Evolutionary conservation across 768 basidiomycete genomes (phyloP), one percentile per base, ranked within the genome.

Genomic region (Sporobolomyces pararoseus): DNA sequence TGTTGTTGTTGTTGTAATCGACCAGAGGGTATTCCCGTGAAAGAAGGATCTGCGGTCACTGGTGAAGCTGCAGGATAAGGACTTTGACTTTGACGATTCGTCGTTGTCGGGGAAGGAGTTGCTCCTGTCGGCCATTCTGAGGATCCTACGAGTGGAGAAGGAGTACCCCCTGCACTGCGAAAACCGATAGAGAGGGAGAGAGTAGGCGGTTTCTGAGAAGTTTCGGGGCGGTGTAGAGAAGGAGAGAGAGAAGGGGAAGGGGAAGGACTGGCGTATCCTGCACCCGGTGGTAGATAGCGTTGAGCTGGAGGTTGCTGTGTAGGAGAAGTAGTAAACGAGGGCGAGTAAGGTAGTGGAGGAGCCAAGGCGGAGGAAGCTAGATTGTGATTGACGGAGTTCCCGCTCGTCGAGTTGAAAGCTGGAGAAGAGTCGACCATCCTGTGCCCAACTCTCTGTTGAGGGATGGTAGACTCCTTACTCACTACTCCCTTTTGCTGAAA

Each of bases 131-230:
- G 59, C 59, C 59, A 61, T 34, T 61, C 59, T 14, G 59, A 32
- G 19, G 59, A 61, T 4, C 9, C 46, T 6, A 61, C 59, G 44
- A 61, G 59, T 4, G 59, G 59, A 3, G 55, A 58, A 19, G 37
- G 55, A 14, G 19, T 25, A 21, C 55, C 58, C 37, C 4, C 37
- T 27, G 57, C 37, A 5, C 34, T 17, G 6, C 32, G 31, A 29
- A 25, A 37, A 39, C 58, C 58, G 14, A 61, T 61, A 31, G 59
- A 39, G 44, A 61, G 46, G 31, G 59, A 34, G n/a, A 46, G 31
- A 17, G 29, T 21, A 7, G 39, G 58, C 39, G 42, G 42, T 31
- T 44, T 35, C 27, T 58, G 4, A 14, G 37, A 25, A 14, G 7
- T 53, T 23, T n/a, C 27, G 44, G 13, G 59, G 44, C 46, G 59